Percentiles rank a stretch among this genome's conserved stretches.
Conservation (phyloP, 345 rosid genomes). For the Lepidium sativum region DNA sequence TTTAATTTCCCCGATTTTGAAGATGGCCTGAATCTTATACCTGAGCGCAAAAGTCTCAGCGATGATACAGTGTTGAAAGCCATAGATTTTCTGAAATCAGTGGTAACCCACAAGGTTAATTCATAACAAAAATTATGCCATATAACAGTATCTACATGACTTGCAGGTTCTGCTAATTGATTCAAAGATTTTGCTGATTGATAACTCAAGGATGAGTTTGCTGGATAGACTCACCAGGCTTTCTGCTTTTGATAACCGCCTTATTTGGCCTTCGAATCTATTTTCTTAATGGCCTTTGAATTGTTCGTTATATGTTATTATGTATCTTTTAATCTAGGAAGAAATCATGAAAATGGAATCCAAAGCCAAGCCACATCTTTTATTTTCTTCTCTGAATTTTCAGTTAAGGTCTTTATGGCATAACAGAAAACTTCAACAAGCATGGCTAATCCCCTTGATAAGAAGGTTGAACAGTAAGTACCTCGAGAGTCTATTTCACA, state of each 20-base stretch:
- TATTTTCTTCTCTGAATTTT: background rate
- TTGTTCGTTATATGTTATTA: too few relatives aligned
- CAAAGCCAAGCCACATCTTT: background rate
- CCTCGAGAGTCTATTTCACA: background rate
- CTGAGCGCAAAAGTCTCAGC: background rate
- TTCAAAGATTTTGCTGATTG: slow-evolving; percentile 13
- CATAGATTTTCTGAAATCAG: background rate
- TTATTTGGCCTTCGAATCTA: background rate
- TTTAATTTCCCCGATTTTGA: background rate
- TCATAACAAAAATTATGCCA: too few relatives aligned
- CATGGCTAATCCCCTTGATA: background rate
- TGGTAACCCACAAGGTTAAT: background rate
- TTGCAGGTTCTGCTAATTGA: slow-evolving; percentile 12
- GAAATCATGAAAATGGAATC: background rate
- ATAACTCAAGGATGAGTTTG: slow-evolving; percentile 13
- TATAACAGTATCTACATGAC: background rate
- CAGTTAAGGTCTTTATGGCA: background rate
- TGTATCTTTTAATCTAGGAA: background rate
- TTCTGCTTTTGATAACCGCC: slow-evolving; percentile 17
- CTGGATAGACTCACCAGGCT: slow-evolving; percentile 9
- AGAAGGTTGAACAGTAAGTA: slow-evolving; percentile 15
- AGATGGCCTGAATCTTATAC: background rate
- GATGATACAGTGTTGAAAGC: background rate
- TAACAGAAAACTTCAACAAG: slow-evolving; percentile 15
- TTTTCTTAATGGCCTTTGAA: too few relatives aligned